Conservation (phyloP, 441 rosid genomes). For the Populus hybrid region DNA sequence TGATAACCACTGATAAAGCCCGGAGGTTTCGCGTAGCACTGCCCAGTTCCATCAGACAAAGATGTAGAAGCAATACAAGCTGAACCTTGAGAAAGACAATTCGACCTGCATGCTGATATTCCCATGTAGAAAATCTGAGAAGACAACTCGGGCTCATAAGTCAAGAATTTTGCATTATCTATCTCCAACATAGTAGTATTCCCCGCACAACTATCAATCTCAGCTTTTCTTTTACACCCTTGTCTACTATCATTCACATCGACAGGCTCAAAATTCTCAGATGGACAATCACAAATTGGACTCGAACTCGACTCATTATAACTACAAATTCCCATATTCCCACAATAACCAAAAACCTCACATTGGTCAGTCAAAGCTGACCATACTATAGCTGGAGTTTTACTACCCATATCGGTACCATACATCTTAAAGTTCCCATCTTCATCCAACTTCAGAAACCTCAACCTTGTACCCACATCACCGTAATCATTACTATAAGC, state of each 20-base stretch:
- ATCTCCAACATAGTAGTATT: conserved; percentile 50
- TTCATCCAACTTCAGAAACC: conserved; percentile 53
- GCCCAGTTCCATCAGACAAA: conserved; percentile 67
- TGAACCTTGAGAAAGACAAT: conserved; percentile 46
- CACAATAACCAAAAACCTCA: conserved; percentile 66
- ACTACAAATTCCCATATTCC: conserved; percentile 63
- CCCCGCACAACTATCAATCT: conserved; percentile 51
- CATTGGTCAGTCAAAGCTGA: conserved; percentile 66
- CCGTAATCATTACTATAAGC: conserved; percentile 72
- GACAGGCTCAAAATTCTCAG: conserved; percentile 55
- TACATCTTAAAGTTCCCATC: conserved; percentile 80
- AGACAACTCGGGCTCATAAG: conserved; percentile 34
- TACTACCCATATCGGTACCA: conserved; percentile 35
- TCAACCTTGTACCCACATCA: conserved; percentile 45
- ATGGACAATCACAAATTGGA: conserved; percentile 63
- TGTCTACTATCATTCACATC: conserved; percentile 49
- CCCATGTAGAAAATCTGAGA: conserved; percentile 45
- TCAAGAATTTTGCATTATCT: conserved; percentile 42
- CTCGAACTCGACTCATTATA: conserved; percentile 34
- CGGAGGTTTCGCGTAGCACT: conserved; percentile 55
- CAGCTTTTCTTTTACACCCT: conserved; percentile 65
- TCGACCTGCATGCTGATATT: conserved; percentile 49
- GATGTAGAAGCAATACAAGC: conserved; percentile 61
- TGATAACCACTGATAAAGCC: conserved; percentile 60
- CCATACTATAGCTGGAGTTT: conserved; percentile 39